Base-by-base conservation (phyloP, 306 rosid genomes). In the Medicago ruthenica region DNA sequence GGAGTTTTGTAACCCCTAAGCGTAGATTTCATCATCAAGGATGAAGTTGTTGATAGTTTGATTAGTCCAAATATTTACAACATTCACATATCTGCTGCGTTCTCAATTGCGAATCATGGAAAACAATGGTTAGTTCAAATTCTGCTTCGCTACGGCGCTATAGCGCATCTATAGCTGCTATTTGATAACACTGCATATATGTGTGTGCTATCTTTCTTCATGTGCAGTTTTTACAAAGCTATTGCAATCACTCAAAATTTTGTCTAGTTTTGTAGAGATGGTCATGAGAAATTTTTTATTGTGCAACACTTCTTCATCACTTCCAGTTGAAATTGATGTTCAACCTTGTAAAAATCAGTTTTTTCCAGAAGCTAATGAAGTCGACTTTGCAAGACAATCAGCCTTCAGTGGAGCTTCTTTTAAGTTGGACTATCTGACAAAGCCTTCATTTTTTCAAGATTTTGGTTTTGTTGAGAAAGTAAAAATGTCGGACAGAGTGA, bases 341-440 rank as follows among this genome's bases (percentile, higher is more conserved):
- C 73, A 74, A 81, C 81, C 76, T 60, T 82, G 73, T 82, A 70
- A 81, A 62, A 70, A 83, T 47, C 92, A 95, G 97, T 95, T 95
- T 82, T 95, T 95, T 76, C 98, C 97, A 4, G 98, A 94, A 91
- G 98, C 98, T 76, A 94, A 70, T 40, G 98, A 94, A 85, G 98
- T 94, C 70, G 76, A 87, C 77, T 90, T 90, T 78, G 97, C 98
- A 15, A 94, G 97, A 85, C 78, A 89, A 54, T 82, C 96, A 12
- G 89, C 41, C 63, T 94, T 94, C 68, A 86, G 83, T 63, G 98
- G 98, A 81, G 88, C 87, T 55, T 87, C 90, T 73, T 89, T 94
- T 73, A 94, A 89, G 89, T 74, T 94, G 88, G 98, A 94, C 79
- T 94, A 92, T 78, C 82, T 94, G 83, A 94, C 98, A 21, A 94